phyloP scores from a whole-genome alignment of 176 grass and related monocot genomes.

The Aegilops longissima region DNA sequence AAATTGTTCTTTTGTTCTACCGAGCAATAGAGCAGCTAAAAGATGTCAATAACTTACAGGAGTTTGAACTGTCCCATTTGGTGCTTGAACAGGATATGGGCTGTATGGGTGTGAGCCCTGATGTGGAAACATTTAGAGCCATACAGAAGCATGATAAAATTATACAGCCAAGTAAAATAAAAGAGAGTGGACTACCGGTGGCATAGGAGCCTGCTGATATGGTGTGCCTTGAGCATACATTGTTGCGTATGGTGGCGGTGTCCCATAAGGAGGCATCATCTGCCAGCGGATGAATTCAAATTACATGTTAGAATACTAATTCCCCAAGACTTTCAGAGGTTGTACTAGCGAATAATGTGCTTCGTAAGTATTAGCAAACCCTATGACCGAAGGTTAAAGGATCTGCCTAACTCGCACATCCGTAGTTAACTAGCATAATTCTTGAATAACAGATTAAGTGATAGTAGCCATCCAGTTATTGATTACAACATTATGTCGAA shows the following conservation, averaged over 20 bases:
- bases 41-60: slow-evolving; percentile 48
- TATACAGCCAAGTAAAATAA: slow-evolving; percentile 13
- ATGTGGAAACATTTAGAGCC: not conserved
- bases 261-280: slow-evolving; percentile 62
- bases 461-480: not conserved
- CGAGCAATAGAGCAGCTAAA: slow-evolving; percentile 21
- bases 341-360: slow-evolving; percentile 2
- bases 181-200: slow-evolving; percentile 40
- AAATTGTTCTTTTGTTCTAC: slow-evolving; percentile 1
- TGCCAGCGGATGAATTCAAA: slow-evolving; percentile 29
- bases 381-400: slow-evolving; percentile 7
- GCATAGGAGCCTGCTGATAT: slow-evolving; percentile 52
- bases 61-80: slow-evolving; percentile 56
- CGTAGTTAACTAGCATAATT: slow-evolving; percentile 13
- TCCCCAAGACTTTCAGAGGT: slow-evolving; percentile 15
- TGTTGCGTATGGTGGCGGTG: slow-evolving; percentile 51
- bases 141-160: slow-evolving; percentile 23
- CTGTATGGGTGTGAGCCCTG: slow-evolving; percentile 62
- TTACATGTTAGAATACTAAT: slow-evolving; percentile 31
- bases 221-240: slow-evolving; percentile 63
- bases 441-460: slow-evolving; percentile 11
- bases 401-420: slow-evolving; percentile 5
- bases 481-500: not conserved
- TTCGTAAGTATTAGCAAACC: slow-evolving; percentile 22
- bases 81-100: slow-evolving; percentile 51